phyloP scores from a whole-genome alignment of 306 rosid species.

The Vigna reflexopilosa region DNA sequence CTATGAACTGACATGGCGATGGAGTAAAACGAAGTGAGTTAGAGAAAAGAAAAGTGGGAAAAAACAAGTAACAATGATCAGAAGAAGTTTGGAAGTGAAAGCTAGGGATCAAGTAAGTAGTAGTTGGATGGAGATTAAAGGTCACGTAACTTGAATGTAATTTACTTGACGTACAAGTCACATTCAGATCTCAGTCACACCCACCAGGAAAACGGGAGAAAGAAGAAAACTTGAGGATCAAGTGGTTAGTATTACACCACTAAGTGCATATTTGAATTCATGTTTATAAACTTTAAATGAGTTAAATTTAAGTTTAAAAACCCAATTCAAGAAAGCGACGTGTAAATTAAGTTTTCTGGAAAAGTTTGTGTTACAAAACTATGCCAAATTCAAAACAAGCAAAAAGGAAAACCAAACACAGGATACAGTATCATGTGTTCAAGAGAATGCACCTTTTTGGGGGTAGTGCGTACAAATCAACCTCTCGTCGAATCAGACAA shows the following conservation, averaged over 20 bases:
- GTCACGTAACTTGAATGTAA: constrained; percentile 56
- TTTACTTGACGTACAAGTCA: constrained; percentile 70
- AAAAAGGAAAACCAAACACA: too few species aligned
- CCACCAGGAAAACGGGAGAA: background rate
- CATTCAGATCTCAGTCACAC: constrained; percentile 54
- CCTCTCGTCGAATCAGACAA: constrained; percentile 16
- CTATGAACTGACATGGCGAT: background rate
- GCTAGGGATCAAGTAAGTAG: constrained; percentile 8
- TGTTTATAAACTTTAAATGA: too few species aligned
- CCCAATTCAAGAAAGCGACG: too few species aligned
- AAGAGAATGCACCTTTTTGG: background rate
- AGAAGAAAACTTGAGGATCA: background rate
- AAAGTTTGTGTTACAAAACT: too few species aligned
- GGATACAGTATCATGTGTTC: background rate
- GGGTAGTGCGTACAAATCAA: constrained; percentile 11
- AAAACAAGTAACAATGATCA: background rate
- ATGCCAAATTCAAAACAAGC: too few species aligned
- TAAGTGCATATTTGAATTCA: too few species aligned
- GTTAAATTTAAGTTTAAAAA: background rate
- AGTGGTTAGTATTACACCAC: background rate
- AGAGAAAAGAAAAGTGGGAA: background rate
- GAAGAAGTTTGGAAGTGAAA: constrained; percentile 5
- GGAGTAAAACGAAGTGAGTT: background rate
- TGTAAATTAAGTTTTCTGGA: background rate
- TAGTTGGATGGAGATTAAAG: constrained; percentile 51